phyloP scores from a whole-genome alignment of 306 rosid genomes.

The Astragalus membranaceus region DNA sequence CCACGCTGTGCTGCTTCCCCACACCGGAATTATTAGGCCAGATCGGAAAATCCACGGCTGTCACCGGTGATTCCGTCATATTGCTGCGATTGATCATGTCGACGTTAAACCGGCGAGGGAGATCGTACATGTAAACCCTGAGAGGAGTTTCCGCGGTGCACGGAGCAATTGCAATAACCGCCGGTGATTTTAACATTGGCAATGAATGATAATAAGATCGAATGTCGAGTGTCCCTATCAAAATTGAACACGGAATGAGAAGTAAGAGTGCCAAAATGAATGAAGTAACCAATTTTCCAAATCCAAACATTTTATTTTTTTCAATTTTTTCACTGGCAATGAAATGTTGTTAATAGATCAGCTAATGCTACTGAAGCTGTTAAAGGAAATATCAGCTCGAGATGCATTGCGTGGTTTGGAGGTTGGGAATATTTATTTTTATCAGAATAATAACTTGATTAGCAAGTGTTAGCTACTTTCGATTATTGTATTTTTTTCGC shows the following conservation, averaged over 20 bases:
- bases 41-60: slow-evolving; percentile 37
- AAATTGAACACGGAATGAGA: slow-evolving; percentile 42
- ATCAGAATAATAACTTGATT: not conserved
- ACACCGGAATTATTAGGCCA: slow-evolving; percentile 63
- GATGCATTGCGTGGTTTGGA: slow-evolving; percentile 1
- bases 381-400: not conserved
- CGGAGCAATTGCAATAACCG: slow-evolving; percentile 10
- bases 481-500: not conserved
- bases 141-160: slow-evolving; percentile 34
- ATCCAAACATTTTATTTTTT: slow-evolving; percentile 28
- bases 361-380: not conserved
- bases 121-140: slow-evolving; percentile 68
- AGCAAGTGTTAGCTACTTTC: not conserved
- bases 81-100: slow-evolving; percentile 45
- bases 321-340: not conserved
- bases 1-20: slow-evolving; percentile 76
- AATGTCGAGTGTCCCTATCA: slow-evolving; percentile 41
- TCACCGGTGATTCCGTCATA: slow-evolving; percentile 43
- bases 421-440: not conserved
- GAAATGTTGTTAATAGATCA: not conserved
- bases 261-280: slow-evolving; percentile 29
- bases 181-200: slow-evolving; percentile 32
- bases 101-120: slow-evolving; percentile 74
- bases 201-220: slow-evolving; percentile 43
- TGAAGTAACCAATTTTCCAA: slow-evolving; percentile 33